Base-by-base conservation (phyloP, 306 rosid genomes). In the Mucuna pruriens region DNA sequence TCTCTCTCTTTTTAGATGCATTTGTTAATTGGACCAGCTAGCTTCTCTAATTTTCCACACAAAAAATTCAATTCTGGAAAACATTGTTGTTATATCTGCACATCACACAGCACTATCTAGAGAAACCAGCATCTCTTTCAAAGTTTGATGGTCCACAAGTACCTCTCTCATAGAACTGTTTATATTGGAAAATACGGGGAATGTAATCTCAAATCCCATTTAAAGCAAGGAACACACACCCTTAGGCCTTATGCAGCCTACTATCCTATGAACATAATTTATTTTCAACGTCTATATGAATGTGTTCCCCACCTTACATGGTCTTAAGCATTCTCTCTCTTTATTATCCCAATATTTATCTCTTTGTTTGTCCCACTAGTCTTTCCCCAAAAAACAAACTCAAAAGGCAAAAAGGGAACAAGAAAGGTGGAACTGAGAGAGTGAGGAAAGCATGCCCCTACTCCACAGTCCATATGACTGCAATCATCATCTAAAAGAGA, bases 261-360 rank as follows among this genome's bases (percentile, higher is more conserved):
- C 46, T 79, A 84, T 81, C 78, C 88, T 82, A 86, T 85, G 76
- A 60, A 83, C 87, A 89, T 86, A 76, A 79, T 84, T 86, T 84
- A 67, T 74, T 83, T 95, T 91, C 97, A 89, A 91, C 86, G 70
- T 82, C 74, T 85, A 79, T 76, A 93, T 95, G 90, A 95, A 92
- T 89, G 81, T 95, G 98, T 88, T 88, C 94, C 96, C 99, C 99
- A 95, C 99, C 91, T 88, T 95, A 71, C 80, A 63, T 89, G 98
- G 98, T 86, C 88, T 89, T 83, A 80, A 84, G 49, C 58, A 57
- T 26, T 48, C 77, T 68, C 80, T 77, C 58, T 78, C 75, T 77
- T 17, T 78, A 60, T 79, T 72, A 85, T 77, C 83, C 82, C 84
- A 77, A 73, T 82, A 83, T 72, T 64, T 81, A 72, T 84, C 75